Evolutionary conservation across 106 monocot species (phyloP), one percentile per base, ranked within the genome.

Genomic region (Apostasia ramifera): DNA sequence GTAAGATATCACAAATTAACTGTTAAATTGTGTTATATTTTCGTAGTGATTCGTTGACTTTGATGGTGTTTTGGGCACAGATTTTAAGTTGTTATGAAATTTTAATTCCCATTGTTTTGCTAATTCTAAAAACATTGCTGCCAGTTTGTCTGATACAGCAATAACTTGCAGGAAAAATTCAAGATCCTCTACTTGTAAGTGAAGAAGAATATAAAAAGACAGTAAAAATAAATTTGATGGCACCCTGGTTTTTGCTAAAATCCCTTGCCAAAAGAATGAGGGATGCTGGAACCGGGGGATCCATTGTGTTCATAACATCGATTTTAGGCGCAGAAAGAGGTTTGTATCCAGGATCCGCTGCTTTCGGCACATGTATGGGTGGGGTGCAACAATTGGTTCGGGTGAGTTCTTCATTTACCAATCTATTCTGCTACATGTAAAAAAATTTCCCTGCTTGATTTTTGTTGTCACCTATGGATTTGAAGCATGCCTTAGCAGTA

Each of bases 221-320:
- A 0, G 61, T 92, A 9, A 89, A 82, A 74, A 56, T 87, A n/a
- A 92, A 97, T 78, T 43, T 83, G 26, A 85, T 80, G 82, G 92
- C 97, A 62, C 84, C 97, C 44, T 97, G 97, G 97, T 97, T 82
- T 89, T 70, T 97, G 49, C 54, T 87, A 51, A 89, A 92, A 57
- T 77, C 92, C 66, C 70, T 92, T 55, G 76, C 92, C 2, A 89
- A 83, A 70, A 74, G 86, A 75, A 82, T 97, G 84, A 75, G 79
- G 52, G 89, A 97, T 65, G 79, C 55, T 37, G 64, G 79, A 61
- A 71, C 78, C 44, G 91, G 91, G 43, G 89, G 89, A 41, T 92
- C 97, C 39, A 75, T 97, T 47, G 53, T 97, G 39, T 89, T 97
- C 66, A 12, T 97, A 59, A 84, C 84, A 6, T 82, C 92, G 51